phyloP scores from a whole-genome alignment of 179 eudicot genomes.

The Beta corolliflora region DNA sequence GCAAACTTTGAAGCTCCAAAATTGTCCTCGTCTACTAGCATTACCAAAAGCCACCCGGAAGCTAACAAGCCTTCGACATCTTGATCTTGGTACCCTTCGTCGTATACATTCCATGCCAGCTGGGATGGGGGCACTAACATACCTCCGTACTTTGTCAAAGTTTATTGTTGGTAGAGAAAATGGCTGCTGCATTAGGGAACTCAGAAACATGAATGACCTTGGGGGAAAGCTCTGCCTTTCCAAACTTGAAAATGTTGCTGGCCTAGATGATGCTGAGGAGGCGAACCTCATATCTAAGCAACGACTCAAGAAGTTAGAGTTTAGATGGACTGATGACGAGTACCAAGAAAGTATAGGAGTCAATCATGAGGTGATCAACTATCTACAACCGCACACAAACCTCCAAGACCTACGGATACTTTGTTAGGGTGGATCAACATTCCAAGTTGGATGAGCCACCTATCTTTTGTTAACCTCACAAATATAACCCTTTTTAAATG shows the following conservation, averaged over 20 bases:
- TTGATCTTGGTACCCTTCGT: constrained; percentile 13
- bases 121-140: constrained; percentile 20
- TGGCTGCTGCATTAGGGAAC: constrained; percentile 4
- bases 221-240: background rate
- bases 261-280: background rate
- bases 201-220: constrained; percentile 10
- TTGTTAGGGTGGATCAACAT: constrained; percentile 15
- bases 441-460: constrained; percentile 29
- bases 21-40: constrained; percentile 8
- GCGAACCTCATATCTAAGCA: constrained; percentile 11
- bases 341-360: background rate
- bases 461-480: constrained; percentile 5
- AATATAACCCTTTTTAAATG: constrained; percentile 29
- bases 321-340: constrained; percentile 21
- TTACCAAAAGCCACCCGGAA: constrained; percentile 15
- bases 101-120: constrained; percentile 13
- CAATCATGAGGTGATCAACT: background rate
- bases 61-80: constrained; percentile 16
- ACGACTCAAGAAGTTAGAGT: constrained; percentile 17
- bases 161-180: background rate
- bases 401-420: constrained; percentile 22
- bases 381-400: constrained; percentile 16
- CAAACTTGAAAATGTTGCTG: constrained; percentile 1
- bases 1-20: constrained; percentile 22
- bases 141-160: constrained; percentile 14